Evolutionary conservation across 352 stramenopile species (phyloP).

Genomic region (Phytopythium boreale): DNA sequence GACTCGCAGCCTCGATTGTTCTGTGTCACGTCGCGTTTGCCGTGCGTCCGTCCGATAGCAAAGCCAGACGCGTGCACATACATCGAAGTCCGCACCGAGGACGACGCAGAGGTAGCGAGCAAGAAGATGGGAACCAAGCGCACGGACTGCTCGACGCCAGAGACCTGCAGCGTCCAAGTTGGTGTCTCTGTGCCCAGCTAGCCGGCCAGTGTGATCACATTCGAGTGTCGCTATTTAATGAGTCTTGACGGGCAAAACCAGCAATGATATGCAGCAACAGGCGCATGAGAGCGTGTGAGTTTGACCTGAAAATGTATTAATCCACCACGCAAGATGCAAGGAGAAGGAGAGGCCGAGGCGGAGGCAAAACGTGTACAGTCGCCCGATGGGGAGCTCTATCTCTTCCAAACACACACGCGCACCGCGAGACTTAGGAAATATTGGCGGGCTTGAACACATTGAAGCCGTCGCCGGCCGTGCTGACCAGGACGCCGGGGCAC

Average conservation of each 20-base stretch:
- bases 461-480: conserved; percentile 95
- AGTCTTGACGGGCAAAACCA: background rate
- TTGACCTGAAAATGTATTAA: background rate
- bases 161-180: background rate
- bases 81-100: background rate
- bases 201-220: background rate
- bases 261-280: too few relatives aligned
- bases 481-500: conserved; percentile 96
- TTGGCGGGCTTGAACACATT: conserved; percentile 97
- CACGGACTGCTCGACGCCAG: background rate
- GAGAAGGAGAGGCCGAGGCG: background rate
- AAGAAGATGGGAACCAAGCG: background rate
- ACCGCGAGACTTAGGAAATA: conserved; percentile 76
- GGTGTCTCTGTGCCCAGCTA: background rate
- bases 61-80: background rate
- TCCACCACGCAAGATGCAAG: background rate
- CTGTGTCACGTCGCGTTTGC: background rate
- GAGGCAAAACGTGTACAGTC: background rate
- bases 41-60: conserved; percentile 2
- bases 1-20: background rate
- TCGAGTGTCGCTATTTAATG: background rate
- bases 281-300: background rate
- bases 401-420: background rate
- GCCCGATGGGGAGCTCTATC: background rate
- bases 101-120: background rate